phyloP scores from a whole-genome alignment of 1,284 basidiomycete species.

The Ganoderma leucocontextum region DNA sequence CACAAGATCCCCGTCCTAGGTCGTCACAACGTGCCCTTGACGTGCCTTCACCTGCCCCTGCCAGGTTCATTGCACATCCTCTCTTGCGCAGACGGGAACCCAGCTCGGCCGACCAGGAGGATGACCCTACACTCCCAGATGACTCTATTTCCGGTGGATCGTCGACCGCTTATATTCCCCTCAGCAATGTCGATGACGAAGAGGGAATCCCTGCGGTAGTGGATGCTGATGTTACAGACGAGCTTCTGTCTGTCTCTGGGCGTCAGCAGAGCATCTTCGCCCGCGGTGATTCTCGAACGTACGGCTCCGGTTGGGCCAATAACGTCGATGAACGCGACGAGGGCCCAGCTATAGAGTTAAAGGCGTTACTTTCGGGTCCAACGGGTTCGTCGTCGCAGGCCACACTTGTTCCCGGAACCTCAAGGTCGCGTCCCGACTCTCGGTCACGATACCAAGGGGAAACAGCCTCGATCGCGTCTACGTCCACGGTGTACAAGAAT shows the following conservation, averaged over 20 bases:
- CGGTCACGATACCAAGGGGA: slow-evolving; percentile 1
- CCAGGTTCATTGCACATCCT: slow-evolving; percentile 34
- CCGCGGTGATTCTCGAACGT: slow-evolving; percentile 3
- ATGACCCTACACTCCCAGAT: slow-evolving; percentile 26
- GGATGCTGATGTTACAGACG: slow-evolving; percentile 34
- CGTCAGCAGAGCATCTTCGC: slow-evolving; percentile 12
- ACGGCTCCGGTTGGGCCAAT: slow-evolving; percentile 16
- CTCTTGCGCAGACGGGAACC: slow-evolving; percentile 37
- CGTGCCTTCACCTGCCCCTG: slow-evolving; percentile 19
- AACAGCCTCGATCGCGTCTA: slow-evolving; percentile 10
- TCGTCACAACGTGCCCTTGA: slow-evolving; percentile 6
- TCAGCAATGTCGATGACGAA: background rate
- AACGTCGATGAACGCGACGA: background rate
- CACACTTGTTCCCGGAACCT: background rate
- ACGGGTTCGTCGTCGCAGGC: slow-evolving; percentile 17
- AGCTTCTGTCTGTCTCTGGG: slow-evolving; percentile 23
- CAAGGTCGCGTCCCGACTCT: slow-evolving; percentile 1
- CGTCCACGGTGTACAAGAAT: slow-evolving; percentile 10
- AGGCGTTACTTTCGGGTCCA: slow-evolving; percentile 15
- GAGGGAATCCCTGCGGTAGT: slow-evolving; percentile 5
- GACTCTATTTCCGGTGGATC: slow-evolving; percentile 11
- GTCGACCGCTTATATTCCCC: slow-evolving; percentile 2
- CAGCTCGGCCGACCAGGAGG: slow-evolving; percentile 34
- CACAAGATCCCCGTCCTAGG: background rate
- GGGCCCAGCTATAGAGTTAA: slow-evolving; percentile 22